Evolutionary conservation across 148 eudicot species (phyloP), one percentile per base, ranked within the genome.

Genomic region (Arbutus unedo): DNA sequence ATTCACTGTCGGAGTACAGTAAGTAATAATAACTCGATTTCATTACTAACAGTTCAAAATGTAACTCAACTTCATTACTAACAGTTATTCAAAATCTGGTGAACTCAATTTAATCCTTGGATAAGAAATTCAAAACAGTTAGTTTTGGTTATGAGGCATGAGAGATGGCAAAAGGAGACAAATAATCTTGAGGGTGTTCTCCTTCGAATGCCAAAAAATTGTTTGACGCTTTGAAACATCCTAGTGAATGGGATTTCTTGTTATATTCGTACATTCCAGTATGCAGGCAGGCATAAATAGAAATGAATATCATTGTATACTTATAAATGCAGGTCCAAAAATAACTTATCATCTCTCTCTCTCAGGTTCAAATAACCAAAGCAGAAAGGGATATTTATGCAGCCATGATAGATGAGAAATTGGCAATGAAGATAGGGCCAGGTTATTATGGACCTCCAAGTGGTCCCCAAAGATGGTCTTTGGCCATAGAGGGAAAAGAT

Each of bases 381-480:
- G 93, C 98, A 67, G 97, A 94, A 51, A 92, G 92, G 71, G 98
- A 96, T 88, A 97, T 94, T 43, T 96, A 96, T 76, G 99, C 93
- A 76, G 99, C 99, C 25, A 64, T 86, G n/a, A 82, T 94, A 55
- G 97, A 93, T 83, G 90, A 93, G 23, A 96, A 94, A 85, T 89
- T 96, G 84, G 93, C 94, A 23, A 87, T 96, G 97, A 96, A 96
- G 89, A 96, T 96, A 7, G 98, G 99, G 64, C 99, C 98, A 13
- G 99, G 98, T 49, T 83, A 92, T 51, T 96, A 92, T 55, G 94
- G 93, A 79, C 98, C 99, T 18, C 88, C 91, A 77, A 86, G 81
- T 74, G 93, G 84, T 51, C 13, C 86, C 48, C 86, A 86, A 82
- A 81, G 85, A 31, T 96, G 99, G 99, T 86, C 94, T 8, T 74